These are phyloP conservation scores for Brassica carinata DNA, from an alignment of 345 rosid species.

Conservation along the genomic window DNA sequence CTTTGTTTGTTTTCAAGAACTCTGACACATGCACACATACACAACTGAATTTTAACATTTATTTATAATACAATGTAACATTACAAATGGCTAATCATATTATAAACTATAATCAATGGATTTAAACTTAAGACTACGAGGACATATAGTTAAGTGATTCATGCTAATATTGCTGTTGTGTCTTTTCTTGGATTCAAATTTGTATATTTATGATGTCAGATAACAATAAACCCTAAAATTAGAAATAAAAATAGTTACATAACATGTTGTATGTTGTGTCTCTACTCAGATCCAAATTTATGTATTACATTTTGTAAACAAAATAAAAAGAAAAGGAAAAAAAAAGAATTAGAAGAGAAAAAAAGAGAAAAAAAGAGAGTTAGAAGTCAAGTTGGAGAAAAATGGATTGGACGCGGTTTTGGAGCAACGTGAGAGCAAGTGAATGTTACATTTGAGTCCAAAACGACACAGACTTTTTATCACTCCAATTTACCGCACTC, in stretches of 20 bases:
- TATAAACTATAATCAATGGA: not conserved
- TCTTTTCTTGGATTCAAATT: not conserved
- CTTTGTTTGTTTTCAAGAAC: not conserved
- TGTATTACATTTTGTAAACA: not conserved
- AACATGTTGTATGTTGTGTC: not conserved
- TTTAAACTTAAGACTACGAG: not conserved
- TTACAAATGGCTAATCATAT: not conserved
- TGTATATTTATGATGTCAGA: not conserved
- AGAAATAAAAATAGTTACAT: not conserved
- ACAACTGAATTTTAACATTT: not conserved
- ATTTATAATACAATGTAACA: not conserved
- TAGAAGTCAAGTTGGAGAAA: not conserved
- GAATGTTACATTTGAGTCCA: conserved; percentile 33
- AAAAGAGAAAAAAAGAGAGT: not conserved
- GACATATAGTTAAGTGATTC: not conserved
- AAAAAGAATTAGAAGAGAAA: not conserved
- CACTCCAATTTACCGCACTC: conserved; percentile 36
- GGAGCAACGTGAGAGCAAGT: conserved; percentile 26
- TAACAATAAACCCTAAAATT: not conserved
- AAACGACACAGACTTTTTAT: conserved; percentile 10
- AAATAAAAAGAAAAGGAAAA: not conserved
- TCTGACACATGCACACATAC: not conserved
- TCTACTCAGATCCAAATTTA: not conserved
- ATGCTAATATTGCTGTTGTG: not conserved
- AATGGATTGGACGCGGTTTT: conserved; percentile 30